Base-by-base conservation (phyloP, 495 filamentous ascomycete genomes). In the Xylaria nigripes region DNA sequence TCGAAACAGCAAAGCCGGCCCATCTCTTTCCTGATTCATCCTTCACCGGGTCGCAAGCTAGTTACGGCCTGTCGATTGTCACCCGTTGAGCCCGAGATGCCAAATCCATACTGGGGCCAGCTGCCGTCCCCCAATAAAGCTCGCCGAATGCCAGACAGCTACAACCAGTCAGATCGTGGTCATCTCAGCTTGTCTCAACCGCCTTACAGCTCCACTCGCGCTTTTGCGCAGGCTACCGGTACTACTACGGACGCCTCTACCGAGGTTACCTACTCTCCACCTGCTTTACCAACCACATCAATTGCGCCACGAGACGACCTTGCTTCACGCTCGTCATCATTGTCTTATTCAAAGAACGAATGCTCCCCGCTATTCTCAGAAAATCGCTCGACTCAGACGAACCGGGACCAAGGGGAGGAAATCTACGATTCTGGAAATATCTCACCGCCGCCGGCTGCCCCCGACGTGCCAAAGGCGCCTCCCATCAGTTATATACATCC, bases 391-490 rank as follows among this genome's bases (percentile, higher is more conserved):
- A 66, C 66, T 34, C 72, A 70, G 32, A 53, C 60, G 30, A 72
- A 61, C 51, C 65, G 61, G 23, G 58, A 56, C 38, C 60, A 55
- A 22, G 53, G 53, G 58, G 67, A 60, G 67, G 65, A 58, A 68
- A 50, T 52, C 65, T 60, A 64, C 63, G 67, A 66, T 62, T 60
- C 68, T 55, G 63, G 62, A 61, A 45, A 68, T 51, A 46, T 60
- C 21, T 63, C 66, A 42, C 53, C 68, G 30, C 78, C 72, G 6
- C 81, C 80, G 52, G 72, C 76, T 40, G 82, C 77, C 21, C 79
- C 82, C 48, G 82, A 84, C 50, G 77, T 72, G 1, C 81, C 82
- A 4, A 76, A 75, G 61, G 73, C 74, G 22, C 80, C 78, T 21
- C 78, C 82, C 1, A 65, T 77, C n/a, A 81, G 79, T 40, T 86